Percentiles rank a stretch among this genome's conserved stretches.
These are phyloP conservation scores for Globisporangium cederbergense DNA, from an alignment of 352 stramenopile species.

Conservation along the genomic window DNA sequence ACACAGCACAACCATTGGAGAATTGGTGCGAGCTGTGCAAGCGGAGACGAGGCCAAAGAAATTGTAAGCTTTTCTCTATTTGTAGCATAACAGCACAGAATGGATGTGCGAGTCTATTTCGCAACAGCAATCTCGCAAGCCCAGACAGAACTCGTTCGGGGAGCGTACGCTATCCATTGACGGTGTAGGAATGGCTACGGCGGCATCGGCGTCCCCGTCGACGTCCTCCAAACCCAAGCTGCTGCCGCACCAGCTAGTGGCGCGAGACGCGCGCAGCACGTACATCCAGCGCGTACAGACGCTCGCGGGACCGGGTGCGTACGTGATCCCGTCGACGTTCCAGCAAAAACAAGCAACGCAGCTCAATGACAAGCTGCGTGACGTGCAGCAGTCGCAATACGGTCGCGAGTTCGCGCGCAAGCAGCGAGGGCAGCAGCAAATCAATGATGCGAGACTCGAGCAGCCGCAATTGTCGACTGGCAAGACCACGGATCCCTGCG, in stretches of 20 bases:
- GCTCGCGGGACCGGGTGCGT: slow-evolving; percentile 44
- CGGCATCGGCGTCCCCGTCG: not conserved
- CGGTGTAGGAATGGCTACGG: slow-evolving; percentile 3
- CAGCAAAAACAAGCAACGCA: slow-evolving; percentile 12
- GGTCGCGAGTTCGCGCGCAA: slow-evolving; percentile 47
- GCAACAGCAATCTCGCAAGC: too few relatives aligned
- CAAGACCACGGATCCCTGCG: not conserved
- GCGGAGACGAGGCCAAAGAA: too few relatives aligned
- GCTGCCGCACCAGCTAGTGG: slow-evolving; percentile 28
- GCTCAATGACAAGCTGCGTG: slow-evolving; percentile 36
- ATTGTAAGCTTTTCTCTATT: too few relatives aligned
- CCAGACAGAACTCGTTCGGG: too few relatives aligned
- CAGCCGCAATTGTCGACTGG: not conserved
- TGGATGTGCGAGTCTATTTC: too few relatives aligned
- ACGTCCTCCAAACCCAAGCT: slow-evolving; percentile 2
- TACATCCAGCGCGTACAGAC: slow-evolving; percentile 55
- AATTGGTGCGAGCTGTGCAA: too few relatives aligned
- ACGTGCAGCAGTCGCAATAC: slow-evolving; percentile 47
- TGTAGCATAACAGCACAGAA: too few relatives aligned
- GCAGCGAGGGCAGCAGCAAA: not conserved
- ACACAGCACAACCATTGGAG: too few relatives aligned
- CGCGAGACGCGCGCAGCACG: slow-evolving; percentile 27
- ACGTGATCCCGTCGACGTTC: slow-evolving; percentile 62
- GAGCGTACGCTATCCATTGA: not conserved
- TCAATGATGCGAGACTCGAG: slow-evolving; percentile 6